Base-by-base conservation (phyloP, 768 basidiomycete species). In the Psilocybe tampanensis region DNA sequence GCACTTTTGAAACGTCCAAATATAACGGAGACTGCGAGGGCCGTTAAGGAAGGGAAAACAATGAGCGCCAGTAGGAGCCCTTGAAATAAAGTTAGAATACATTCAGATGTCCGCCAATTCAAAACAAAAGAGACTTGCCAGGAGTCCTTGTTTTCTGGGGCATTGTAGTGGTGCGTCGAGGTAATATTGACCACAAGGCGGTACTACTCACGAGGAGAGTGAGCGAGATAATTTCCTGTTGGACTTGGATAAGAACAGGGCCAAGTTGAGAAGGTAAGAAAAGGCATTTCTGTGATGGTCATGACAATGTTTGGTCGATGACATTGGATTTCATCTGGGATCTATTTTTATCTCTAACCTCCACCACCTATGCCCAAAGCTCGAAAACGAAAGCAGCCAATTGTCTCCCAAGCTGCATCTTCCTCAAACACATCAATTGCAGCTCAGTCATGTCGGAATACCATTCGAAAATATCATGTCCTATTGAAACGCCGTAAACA, bases 381-480 rank as follows among this genome's bases (percentile, higher is more conserved):
- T 44, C 71, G 66, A 34, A 76, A 72, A 60, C 70, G 70, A 53
- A 79, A 77, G 55, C 56, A 50, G 11, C 74, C 76, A 8, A 72
- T 78, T 7, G 67, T 62, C 26, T 60, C 54, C n/a, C 52, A 51
- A 17, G 32, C 64, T 29, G 47, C 57, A 55, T 2, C 53, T 3
- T 47, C 42, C 24, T 29, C 42, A 41, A 60, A 34, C 13, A 48
- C 77, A 8, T 84, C 86, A 21, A 80, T 74, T 60, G 86, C 77
- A 56, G 79, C 85, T 0, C 76, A 82, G 59, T 80, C 85, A 21
- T 91, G 86, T 44, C 83, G 92, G 57, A 80, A 82, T 8, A 73
- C 88, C 60, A 96, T 97, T 64, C 86, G 92, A 39, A 79, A 75
- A 56, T 97, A 89, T 66, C 94, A 97, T 64, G 80, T 87, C 33